Conservation (phyloP, 2,329 filamentous ascomycete species). For the Tolypocladium pustulatum region DNA sequence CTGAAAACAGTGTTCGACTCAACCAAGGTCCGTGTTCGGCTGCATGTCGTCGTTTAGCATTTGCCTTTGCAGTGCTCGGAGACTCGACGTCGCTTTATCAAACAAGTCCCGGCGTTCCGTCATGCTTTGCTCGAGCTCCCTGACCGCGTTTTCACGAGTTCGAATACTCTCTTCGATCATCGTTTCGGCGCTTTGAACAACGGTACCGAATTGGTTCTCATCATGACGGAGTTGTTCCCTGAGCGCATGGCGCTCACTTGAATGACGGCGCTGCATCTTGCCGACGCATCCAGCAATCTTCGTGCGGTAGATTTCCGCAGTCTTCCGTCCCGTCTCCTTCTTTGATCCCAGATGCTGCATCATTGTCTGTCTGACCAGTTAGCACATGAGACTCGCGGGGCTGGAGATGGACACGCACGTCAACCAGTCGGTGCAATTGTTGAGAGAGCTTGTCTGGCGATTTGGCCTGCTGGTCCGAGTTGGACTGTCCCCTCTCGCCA, state of each 20-base stretch:
- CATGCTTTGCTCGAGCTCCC: slow-evolving; percentile 5
- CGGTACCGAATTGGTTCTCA: slow-evolving; percentile 7
- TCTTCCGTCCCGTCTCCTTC: slow-evolving; percentile 8
- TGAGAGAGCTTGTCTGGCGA: neutral
- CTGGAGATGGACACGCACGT: slow-evolving; percentile 10
- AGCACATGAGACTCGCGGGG: neutral
- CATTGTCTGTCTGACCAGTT: slow-evolving; percentile 9
- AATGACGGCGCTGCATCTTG: slow-evolving; percentile 11
- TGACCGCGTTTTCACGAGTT: slow-evolving; percentile 1
- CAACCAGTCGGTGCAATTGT: slow-evolving; percentile 11
- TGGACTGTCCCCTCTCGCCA: neutral
- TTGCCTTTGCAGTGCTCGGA: slow-evolving; percentile 11
- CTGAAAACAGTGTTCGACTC: neutral
- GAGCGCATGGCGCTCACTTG: slow-evolving; percentile 9
- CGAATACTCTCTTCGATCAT: slow-evolving; percentile 4
- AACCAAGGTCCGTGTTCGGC: neutral
- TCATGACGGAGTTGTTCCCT: slow-evolving; percentile 10
- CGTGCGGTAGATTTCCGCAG: slow-evolving; percentile 12
- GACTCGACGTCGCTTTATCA: slow-evolving; percentile 4
- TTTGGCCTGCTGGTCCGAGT: neutral
- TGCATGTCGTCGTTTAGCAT: slow-evolving; percentile 3
- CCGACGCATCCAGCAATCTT: slow-evolving; percentile 10
- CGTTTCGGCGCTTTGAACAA: slow-evolving; percentile 2
- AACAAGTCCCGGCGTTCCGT: slow-evolving; percentile 8
- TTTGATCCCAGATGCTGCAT: slow-evolving; percentile 11